phyloP scores from a whole-genome alignment of 352 stramenopile genomes.

The Pilasporangium apinafurcum region DNA sequence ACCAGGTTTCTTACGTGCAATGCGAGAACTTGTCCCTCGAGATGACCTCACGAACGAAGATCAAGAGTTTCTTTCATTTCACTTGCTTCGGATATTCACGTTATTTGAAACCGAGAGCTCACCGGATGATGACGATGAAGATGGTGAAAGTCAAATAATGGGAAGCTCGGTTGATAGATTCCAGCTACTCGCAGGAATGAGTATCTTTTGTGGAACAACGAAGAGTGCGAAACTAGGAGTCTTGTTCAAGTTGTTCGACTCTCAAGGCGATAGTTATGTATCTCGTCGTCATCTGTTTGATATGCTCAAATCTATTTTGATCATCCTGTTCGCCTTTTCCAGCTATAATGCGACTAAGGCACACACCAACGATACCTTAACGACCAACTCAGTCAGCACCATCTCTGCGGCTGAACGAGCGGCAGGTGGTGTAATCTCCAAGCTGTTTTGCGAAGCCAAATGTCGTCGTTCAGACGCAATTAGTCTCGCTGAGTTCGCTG shows the following conservation, averaged over 20 bases:
- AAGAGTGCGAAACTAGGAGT: slow-evolving; percentile 94
- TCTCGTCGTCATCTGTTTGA: slow-evolving; percentile 75
- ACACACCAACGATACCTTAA: slow-evolving; percentile 54
- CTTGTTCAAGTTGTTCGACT: slow-evolving; percentile 79
- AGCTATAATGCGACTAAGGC: slow-evolving; percentile 60
- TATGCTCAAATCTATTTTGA: slow-evolving; percentile 72
- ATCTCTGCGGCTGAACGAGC: slow-evolving; percentile 78
- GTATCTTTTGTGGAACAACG: slow-evolving; percentile 91
- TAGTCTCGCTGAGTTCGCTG: slow-evolving; percentile 92
- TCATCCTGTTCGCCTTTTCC: slow-evolving; percentile 82
- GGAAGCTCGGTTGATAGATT: slow-evolving; percentile 66
- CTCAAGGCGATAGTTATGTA: slow-evolving; percentile 51
- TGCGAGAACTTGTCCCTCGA: slow-evolving; percentile 69
- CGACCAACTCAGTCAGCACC: slow-evolving; percentile 60
- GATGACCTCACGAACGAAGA: slow-evolving; percentile 77
- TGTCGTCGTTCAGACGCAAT: slow-evolving; percentile 73
- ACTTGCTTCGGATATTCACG: slow-evolving; percentile 76
- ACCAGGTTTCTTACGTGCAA: slow-evolving; percentile 61
- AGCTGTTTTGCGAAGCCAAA: slow-evolving; percentile 73
- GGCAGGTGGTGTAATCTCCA: slow-evolving; percentile 88
- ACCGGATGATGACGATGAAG: slow-evolving; percentile 28
- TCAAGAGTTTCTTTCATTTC: slow-evolving; percentile 84
- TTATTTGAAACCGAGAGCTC: slow-evolving; percentile 77
- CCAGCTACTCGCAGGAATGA: slow-evolving; percentile 79
- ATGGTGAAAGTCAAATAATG: slow-evolving; percentile 10